These are phyloP conservation scores for Globisporangium yorkense DNA, from an alignment of 352 stramenopile species.

Conservation along the genomic window DNA sequence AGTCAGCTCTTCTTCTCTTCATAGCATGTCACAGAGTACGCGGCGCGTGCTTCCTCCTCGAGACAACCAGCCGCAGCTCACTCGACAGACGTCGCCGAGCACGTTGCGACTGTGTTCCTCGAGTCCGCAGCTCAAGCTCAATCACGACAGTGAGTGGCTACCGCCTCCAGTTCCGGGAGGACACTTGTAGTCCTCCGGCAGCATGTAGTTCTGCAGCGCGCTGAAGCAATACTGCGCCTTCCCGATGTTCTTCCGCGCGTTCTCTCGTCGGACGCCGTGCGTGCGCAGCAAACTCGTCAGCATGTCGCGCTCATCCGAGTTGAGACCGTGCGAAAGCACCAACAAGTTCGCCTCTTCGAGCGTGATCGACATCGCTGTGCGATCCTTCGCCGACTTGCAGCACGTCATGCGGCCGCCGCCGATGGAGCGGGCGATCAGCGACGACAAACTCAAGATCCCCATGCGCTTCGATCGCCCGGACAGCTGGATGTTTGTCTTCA, in stretches of 20 bases:
- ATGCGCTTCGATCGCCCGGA: conserved; percentile 70
- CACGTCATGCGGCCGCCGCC: conserved; percentile 91
- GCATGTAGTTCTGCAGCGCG: conserved; percentile 77
- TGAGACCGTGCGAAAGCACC: conserved; percentile 44
- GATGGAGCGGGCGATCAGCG: conserved; percentile 62
- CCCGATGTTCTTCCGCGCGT: conserved; percentile 85
- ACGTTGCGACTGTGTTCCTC: background rate
- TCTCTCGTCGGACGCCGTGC: conserved; percentile 74
- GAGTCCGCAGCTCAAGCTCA: background rate
- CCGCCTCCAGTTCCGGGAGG: conserved; percentile 75
- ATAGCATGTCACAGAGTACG: too few relatives aligned
- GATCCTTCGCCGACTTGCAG: conserved; percentile 97
- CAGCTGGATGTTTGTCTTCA: conserved; percentile 37
- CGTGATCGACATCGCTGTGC: conserved; percentile 96
- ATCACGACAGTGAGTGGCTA: conserved; percentile 51
- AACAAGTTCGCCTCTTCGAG: conserved; percentile 87
- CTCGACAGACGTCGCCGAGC: too few relatives aligned
- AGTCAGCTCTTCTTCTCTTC: too few relatives aligned
- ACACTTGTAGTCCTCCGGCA: conserved; percentile 72
- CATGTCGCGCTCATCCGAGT: conserved; percentile 36
- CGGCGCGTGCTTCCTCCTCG: too few relatives aligned
- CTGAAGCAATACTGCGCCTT: conserved; percentile 84
- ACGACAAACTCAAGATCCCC: conserved; percentile 75
- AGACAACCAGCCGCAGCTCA: too few relatives aligned
- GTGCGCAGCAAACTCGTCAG: conserved; percentile 69